Base-by-base conservation (phyloP, 306 rosid species). In the Boehmeria nivea region DNA sequence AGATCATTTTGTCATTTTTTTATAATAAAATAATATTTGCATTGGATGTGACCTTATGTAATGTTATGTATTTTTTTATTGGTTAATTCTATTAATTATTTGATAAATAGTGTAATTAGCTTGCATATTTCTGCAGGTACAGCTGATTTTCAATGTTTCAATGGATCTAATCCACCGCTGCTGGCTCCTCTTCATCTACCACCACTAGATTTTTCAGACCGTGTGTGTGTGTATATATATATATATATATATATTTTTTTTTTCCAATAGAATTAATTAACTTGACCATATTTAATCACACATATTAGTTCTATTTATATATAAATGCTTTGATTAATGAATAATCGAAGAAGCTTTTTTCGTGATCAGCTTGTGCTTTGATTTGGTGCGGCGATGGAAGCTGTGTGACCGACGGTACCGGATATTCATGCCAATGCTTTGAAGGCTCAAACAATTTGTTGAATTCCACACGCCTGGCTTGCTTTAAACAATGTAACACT, bases 401-500 rank as follows among this genome's bases (percentile, higher is more conserved):
- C 10, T 77, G 82, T 54, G 44, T 77, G 13, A 8, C 63, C 51
- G 43, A 68, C 44, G 70, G 59, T 27, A 22, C 56, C 3, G 69
- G 66, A 51, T 25, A 77, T 63, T 11, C 8, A 37, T 77, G 82
- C 72, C 27, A 64, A 44, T 77, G 82, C 66, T 22, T 31, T 50
- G 39, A 64, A 40, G 76, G 78, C 54, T 64, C 68, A 0, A 2
- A 26, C 2, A 77, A 72, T 63, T 38, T 72, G 40, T 4, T 68
- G 46, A 57, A 58, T 56, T 0, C 12, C 14, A 45, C 60, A 37
- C 23, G 6, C 45, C 23, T 51, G 1, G 37, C 73, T 14, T 72
- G 79, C 62, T 37, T 81, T 13, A 68, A 71, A 28, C 57, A 49
- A 53, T 81, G 94, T 84, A n/a, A n/a, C n/a, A n/a, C n/a, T n/a